Conservation (phyloP, 192 early-diverging fungal genomes). For the Entrophospora sp. region DNA sequence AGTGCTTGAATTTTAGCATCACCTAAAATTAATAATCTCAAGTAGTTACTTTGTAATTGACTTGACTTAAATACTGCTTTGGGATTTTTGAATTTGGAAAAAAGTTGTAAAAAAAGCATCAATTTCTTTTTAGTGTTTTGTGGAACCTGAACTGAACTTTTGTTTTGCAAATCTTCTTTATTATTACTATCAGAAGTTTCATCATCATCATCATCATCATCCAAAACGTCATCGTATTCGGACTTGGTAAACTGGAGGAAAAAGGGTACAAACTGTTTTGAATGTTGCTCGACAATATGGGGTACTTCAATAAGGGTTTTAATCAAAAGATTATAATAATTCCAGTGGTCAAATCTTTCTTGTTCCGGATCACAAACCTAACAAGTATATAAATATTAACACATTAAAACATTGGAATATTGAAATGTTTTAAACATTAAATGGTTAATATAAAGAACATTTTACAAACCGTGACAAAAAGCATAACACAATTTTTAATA, state of each 20-base stretch:
- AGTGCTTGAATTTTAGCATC: slow-evolving; percentile 69
- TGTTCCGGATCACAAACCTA: slow-evolving; percentile 27
- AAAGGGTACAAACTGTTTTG: slow-evolving; percentile 47
- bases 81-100: slow-evolving; percentile 62
- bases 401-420: too few species aligned
- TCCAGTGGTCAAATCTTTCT: slow-evolving; percentile 61
- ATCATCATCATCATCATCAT: slow-evolving; percentile 29
- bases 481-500: slow-evolving; percentile 26
- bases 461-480: slow-evolving; percentile 32
- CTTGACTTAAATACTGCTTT: slow-evolving; percentile 39
- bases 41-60: slow-evolving; percentile 51
- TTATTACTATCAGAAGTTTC: slow-evolving; percentile 24
- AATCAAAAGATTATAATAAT: slow-evolving; percentile 54
- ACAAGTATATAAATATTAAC: too few species aligned
- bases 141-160: slow-evolving; percentile 16
- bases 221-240: slow-evolving; percentile 30
- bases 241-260: slow-evolving; percentile 55
- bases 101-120: slow-evolving; percentile 46
- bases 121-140: slow-evolving; percentile 24
- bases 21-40: slow-evolving; percentile 71
- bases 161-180: background rate
- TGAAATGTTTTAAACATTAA: too few species aligned
- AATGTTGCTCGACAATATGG: slow-evolving; percentile 53
- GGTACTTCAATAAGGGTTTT: slow-evolving; percentile 52
- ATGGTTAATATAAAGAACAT: too few species aligned